Conservation (phyloP, 2,329 filamentous ascomycete species). For the Phialophora tarda region DNA sequence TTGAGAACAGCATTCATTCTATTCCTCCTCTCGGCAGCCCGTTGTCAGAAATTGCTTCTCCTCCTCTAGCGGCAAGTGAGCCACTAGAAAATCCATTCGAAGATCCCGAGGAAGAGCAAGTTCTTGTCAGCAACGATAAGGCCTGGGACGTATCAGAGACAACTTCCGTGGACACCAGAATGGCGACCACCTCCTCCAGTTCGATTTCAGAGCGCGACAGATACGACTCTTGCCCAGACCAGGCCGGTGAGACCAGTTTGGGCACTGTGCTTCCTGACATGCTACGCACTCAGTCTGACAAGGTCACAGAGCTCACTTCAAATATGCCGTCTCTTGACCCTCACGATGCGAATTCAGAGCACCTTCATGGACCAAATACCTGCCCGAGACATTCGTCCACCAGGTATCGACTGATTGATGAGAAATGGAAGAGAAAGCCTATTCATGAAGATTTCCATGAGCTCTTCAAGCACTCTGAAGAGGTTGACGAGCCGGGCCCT, state of each 20-base stretch:
- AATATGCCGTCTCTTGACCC: neutral
- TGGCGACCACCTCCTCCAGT: neutral
- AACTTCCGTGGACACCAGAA: neutral
- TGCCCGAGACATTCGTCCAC: neutral
- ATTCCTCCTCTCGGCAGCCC: neutral
- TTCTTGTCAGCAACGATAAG: constrained; percentile 13
- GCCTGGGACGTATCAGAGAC: neutral
- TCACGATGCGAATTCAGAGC: neutral
- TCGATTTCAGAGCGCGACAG: neutral
- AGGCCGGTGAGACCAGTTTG: neutral
- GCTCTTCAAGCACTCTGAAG: constrained; percentile 11
- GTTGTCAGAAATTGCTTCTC: constrained; percentile 7
- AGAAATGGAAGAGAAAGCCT: constrained; percentile 20
- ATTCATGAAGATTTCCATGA: constrained; percentile 26
- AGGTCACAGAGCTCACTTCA: neutral
- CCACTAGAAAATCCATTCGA: constrained; percentile 26
- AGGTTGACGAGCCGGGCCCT: neutral
- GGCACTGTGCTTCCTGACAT: no score
- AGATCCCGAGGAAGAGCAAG: constrained; percentile 10
- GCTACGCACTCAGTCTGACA: neutral
- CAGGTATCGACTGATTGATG: neutral
- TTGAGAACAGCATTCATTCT: constrained; percentile 7
- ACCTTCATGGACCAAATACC: neutral
- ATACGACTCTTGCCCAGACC: neutral
- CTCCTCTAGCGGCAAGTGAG: constrained; percentile 1